Evolutionary conservation across 2,329 filamentous ascomycete species (phyloP), one percentile per base, ranked within the genome.

Genomic region (Xylaria sp.): DNA sequence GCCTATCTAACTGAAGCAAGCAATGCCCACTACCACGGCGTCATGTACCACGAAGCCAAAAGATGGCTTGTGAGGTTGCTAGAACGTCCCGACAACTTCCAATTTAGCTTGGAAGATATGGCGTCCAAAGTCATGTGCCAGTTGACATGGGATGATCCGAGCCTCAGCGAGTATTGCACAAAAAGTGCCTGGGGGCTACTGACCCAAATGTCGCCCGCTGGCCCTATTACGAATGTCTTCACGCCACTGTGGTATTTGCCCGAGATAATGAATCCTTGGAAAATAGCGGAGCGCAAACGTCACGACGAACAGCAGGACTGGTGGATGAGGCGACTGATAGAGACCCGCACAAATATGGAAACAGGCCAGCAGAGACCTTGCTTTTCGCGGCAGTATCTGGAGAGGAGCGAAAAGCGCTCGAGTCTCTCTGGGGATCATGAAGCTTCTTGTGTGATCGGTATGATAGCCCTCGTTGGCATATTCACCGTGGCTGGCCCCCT

Each of bases 171-270:
- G 54, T 78, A 81, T 64, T 80, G 80, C 63, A 83, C 78, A 9
- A 78, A 79, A 50, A 82, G 79, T 62, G 83, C 83, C 1, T 85
- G 82, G 83, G 83, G 83, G n/a, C 75, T 85, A 1, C 74, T 86
- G 15, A 84, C 78, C 4, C 83, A 85, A 57, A 86, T 86, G 83
- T 85, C 83, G 1, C 83, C 83, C 0, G 83, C 83, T 25, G 83
- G 83, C 0, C 83, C 83, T 1, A 82, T 86, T 65, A 85, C 83
- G n/a, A 86, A 85, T 62, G 78, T 85, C 3, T 56, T 85, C 42
- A 84, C 83, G 3, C 83, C 82, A 4, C 76, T 86, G 0, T 85
- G 83, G 83, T 78, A 84, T 61, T 70, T 85, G 1, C 83, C 83
- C 1, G 73, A 76, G 60, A 65, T 72, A 14, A 75, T 84, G 47